phyloP scores from a whole-genome alignment of 2,329 filamentous ascomycete species.

The Colletotrichum salicis region DNA sequence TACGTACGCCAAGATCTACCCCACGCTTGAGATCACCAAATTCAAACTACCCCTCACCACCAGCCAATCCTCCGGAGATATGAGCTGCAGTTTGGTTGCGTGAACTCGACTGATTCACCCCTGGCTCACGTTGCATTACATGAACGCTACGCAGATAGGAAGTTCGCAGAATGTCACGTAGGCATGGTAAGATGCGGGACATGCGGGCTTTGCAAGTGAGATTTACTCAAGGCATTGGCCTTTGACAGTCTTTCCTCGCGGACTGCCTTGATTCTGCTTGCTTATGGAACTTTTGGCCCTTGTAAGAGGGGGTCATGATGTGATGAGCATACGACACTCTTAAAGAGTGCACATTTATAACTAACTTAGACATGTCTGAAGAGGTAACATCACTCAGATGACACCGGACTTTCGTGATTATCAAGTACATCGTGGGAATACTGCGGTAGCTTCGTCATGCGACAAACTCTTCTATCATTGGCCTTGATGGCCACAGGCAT shows the following conservation, averaged over 20 bases:
- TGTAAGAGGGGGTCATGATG: background rate
- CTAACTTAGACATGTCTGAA: too few species aligned
- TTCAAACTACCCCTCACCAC: constrained; percentile 3
- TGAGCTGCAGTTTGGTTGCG: background rate
- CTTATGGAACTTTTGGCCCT: background rate
- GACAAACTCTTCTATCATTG: background rate
- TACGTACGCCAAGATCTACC: constrained; percentile 26
- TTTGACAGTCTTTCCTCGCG: background rate
- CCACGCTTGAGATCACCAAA: constrained; percentile 7
- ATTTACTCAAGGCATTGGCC: background rate
- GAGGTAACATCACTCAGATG: too few species aligned
- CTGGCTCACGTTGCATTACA: constrained; percentile 18
- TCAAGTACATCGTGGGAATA: background rate
- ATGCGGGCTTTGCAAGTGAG: background rate
- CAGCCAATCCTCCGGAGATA: background rate
- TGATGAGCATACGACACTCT: background rate
- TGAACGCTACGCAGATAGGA: constrained; percentile 20
- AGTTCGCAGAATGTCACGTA: constrained; percentile 3
- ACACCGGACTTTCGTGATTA: background rate
- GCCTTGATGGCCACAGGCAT: background rate
- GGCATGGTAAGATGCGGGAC: background rate
- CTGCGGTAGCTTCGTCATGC: background rate
- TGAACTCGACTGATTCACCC: constrained; percentile 2
- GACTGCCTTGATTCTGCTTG: background rate
- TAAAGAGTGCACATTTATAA: background rate